Conservation (phyloP, 345 rosid species). For the Arabis alpina region DNA sequence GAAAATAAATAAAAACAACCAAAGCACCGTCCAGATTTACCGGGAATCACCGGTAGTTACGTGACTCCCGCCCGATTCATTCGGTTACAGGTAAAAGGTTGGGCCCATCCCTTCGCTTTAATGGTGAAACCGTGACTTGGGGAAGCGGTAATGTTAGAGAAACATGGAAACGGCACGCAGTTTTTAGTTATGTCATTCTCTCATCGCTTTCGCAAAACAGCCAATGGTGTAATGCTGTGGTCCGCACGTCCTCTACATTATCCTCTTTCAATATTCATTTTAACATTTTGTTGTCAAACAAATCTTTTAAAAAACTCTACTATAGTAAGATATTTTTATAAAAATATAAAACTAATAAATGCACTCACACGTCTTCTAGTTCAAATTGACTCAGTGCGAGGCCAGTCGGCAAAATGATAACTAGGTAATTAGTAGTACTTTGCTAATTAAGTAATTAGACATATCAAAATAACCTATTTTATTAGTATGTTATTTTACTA, state of each 20-base stretch:
- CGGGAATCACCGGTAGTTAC: conserved; percentile 18
- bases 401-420: conserved; percentile 22
- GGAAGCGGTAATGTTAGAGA: conserved; percentile 36
- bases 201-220: conserved; percentile 37
- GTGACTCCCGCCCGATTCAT: too few species aligned
- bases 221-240: conserved; percentile 41
- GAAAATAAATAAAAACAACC: background rate
- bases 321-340: background rate
- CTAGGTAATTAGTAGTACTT: conserved; percentile 4
- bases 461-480: background rate
- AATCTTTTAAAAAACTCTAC: background rate
- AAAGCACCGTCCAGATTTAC: conserved; percentile 30
- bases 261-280: conserved; percentile 1
- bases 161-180: conserved; percentile 41
- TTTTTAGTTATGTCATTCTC: conserved; percentile 31
- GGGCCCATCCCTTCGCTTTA: conserved; percentile 15
- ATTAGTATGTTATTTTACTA: background rate
- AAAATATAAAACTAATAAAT: background rate
- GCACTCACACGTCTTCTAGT: conserved; percentile 24
- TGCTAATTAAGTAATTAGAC: background rate
- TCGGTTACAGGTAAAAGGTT: conserved; percentile 25
- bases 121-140: conserved; percentile 31
- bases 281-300: conserved; percentile 2
- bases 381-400: conserved; percentile 25
- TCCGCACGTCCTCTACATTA: conserved; percentile 47